Evolutionary conservation across 768 basidiomycete species (phyloP).

Genomic region (Tylopilus rubrobrunneus): DNA sequence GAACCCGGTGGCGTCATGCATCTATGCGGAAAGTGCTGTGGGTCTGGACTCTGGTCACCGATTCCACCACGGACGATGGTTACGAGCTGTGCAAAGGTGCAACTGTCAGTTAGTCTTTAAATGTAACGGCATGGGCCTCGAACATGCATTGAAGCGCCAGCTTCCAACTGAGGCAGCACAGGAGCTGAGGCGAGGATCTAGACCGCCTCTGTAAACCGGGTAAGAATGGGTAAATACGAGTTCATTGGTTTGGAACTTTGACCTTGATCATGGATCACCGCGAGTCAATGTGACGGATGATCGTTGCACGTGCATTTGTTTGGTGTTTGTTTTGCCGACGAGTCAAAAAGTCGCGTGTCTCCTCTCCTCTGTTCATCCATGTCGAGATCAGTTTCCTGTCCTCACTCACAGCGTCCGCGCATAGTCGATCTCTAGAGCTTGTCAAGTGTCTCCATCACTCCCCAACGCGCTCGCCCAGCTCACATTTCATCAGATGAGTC

Average conservation of each 20-base stretch:
- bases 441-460: slow-evolving; percentile 18
- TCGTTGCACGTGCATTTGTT: neutral
- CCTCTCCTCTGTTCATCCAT: neutral
- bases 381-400: neutral
- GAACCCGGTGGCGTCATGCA: neutral
- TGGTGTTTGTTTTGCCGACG: slow-evolving; percentile 6
- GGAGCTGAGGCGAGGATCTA: neutral
- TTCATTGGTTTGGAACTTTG: neutral
- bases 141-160: neutral
- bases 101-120: neutral
- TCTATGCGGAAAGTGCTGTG: no score
- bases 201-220: slow-evolving; percentile 3
- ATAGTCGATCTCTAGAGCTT: slow-evolving; percentile 2
- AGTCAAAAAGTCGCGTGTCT: neutral
- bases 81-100: slow-evolving; percentile 2
- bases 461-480: slow-evolving; percentile 9
- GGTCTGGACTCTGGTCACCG: slow-evolving; percentile 7
- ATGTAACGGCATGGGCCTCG: slow-evolving; percentile 2
- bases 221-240: neutral
- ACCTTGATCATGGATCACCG: no score
- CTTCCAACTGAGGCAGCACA: slow-evolving; percentile 1
- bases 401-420: neutral
- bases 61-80: neutral
- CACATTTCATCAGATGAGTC: slow-evolving; percentile 20
- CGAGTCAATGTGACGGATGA: no score